Base-by-base conservation (phyloP, 208 protist genomes). In the Trypanosoma platydactyli region DNA sequence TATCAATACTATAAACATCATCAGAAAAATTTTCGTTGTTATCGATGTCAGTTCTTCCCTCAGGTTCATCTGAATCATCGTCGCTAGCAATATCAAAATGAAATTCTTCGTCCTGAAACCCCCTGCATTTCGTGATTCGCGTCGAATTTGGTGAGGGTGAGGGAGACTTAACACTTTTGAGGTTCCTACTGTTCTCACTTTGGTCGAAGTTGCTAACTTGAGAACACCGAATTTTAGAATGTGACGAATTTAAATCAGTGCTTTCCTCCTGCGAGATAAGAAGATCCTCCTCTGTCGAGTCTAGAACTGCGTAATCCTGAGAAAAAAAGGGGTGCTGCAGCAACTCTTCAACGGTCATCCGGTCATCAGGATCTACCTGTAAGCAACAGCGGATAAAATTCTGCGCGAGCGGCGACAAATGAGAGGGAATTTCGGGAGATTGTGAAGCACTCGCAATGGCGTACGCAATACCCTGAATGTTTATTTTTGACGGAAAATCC, bases 261-360 rank as follows among this genome's bases (percentile, higher is more conserved):
- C 80, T 82, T 25, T 53, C 48, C n/a, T 56, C 74, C 50, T 76
- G 60, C 33, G 80, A 86, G 6, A 75, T 70, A 9, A 85, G 60
- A 46, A 85, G 15, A 40, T 84, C 75, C 18, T 69, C 75, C 12
- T 87, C 80, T 38, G 65, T 48, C 48, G 83, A 75, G 4, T 65
- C 68, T 44, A 76, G 69, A 4, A 3, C 60, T 46, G 78, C 64
- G 22, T 71, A 66, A 50, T 83, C 77, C 35, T 83, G 57, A 35
- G 71, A 71, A 56, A 94, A 89, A 63, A 95, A 94, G 13, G 82
- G 73, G 71, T 95, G 89, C 49, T 86, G 58, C 41, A 95, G 76
- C 60, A 95, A 71, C 55, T 84, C 60, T 16, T 76, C 51, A 24
- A 87, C 83, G n/a, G 67, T 80, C 16, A 72, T 64, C 12, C 89